Base-by-base conservation (phyloP, 1,284 basidiomycete genomes). In the Naganishia liquefaciens region DNA sequence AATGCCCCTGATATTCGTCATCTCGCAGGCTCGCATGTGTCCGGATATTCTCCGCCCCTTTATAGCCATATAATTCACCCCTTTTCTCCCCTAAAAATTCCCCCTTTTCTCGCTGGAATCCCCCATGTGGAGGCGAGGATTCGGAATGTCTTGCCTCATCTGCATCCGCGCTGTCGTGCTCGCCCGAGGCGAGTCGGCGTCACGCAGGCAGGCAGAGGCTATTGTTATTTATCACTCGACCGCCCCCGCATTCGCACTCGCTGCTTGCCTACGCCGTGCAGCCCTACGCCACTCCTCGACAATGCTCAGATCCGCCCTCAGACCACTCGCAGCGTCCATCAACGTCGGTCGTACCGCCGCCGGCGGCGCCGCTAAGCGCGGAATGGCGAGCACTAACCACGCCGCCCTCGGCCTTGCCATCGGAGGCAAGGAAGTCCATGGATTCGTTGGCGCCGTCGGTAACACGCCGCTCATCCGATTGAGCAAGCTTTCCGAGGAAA, bases 391-490 rank as follows among this genome's bases (percentile, higher is more conserved):
- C 25, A 62, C 50, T 17, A 50, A 50, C 15, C 60, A 62, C 40
- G 50, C 49, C 28, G 49, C 30, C 4, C 60, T 40, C 6, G 28
- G 30, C 3, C 49, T 62, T 11, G 30, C 49, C 27, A 53, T 52
- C 40, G 49, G 39, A 0, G 65, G 65, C 30, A 49, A 19, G 11
- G 65, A 66, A 42, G 65, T 66, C n/a, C 47, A 62, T 44, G 65
- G 65, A 9, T 66, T 66, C 47, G 54, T 58, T 3, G 65, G 65
- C 25, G 65, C 65, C 25, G 39, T 66, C 21, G 65, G 65, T 25
- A 94, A 94, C 81, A 99, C 95, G 2, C 95, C 95, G 61, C 82
- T 98, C 62, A 93, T 96, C 69, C 86, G 88, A 70, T 82, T 96
- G 63, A 88, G 90, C 79, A 81, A 81, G 33, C 83, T 97, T 27